Evolutionary conservation across 768 basidiomycete genomes (phyloP).

Genomic region (Leccinum imitatum): DNA sequence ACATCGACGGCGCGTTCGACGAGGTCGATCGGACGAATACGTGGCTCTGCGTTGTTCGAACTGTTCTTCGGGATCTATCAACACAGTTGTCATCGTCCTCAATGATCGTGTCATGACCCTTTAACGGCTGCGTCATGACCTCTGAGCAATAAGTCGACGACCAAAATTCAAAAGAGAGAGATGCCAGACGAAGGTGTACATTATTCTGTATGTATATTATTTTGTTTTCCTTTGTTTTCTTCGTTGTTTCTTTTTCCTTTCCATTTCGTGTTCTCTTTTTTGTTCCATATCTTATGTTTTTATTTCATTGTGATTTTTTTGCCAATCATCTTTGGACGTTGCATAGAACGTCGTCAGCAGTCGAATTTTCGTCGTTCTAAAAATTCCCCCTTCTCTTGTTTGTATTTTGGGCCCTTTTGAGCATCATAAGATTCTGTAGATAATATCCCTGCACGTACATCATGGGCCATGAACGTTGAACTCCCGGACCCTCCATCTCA

Average conservation of each 20-base stretch:
- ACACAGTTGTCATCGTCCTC: conserved; percentile 10
- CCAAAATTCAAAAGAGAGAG: not conserved
- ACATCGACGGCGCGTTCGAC: conserved; percentile 54
- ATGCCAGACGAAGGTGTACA: conserved; percentile 19
- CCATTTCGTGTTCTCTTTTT: not conserved
- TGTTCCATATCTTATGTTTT: conserved; percentile 13
- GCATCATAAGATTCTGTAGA: conserved; percentile 17
- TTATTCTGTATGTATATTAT: conserved; percentile 36
- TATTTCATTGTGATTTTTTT: not conserved
- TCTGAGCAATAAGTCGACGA: not conserved
- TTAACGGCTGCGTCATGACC: conserved; percentile 5
- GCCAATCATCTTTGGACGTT: not conserved
- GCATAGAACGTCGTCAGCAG: not conserved
- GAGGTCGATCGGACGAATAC: conserved; percentile 58
- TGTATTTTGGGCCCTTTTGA: conserved; percentile 10
- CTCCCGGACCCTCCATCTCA: conserved; percentile 3
- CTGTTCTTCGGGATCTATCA: conserved; percentile 57
- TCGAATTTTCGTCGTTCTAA: conserved; percentile 11
- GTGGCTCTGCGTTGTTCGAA: conserved; percentile 67
- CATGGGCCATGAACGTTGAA: not conserved
- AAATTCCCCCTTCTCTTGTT: not conserved
- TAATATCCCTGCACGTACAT: conserved; percentile 15
- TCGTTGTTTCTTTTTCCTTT: not conserved
- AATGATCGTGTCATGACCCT: conserved; percentile 13
- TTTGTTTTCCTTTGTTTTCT: not conserved